Conservation (phyloP, 2,329 filamentous ascomycete species). For the Pseudocercospora fijiensis region DNA sequence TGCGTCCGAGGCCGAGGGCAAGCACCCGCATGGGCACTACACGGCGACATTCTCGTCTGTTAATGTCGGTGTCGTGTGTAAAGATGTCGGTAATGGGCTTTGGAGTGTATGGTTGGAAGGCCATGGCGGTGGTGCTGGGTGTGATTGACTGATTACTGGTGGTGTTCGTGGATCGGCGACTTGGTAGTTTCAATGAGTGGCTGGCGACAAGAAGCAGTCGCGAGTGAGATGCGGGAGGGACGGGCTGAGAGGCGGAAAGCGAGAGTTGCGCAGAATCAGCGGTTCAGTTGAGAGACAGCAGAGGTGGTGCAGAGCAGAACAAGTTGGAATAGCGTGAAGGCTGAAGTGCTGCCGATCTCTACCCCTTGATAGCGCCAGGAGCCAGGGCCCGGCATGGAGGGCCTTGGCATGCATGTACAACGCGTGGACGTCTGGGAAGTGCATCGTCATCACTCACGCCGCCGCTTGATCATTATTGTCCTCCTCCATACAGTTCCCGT, state of each 20-base stretch:
- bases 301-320: not conserved
- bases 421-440: not conserved
- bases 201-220: not conserved
- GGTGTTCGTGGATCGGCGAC: not conserved
- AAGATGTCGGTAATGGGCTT: constrained; percentile 60
- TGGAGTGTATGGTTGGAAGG: constrained; percentile 44
- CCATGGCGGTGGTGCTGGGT: constrained; percentile 32
- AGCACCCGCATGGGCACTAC: constrained; percentile 72
- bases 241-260: not conserved
- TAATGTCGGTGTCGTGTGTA: constrained; percentile 65
- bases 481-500: not conserved
- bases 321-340: not conserved
- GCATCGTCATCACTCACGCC: not conserved
- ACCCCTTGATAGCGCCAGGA: not conserved
- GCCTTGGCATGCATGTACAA: not conserved
- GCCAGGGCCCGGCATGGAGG: not conserved
- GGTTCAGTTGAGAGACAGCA: not conserved
- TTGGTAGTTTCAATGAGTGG: not conserved
- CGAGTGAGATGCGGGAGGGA: not conserved
- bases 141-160: not conserved
- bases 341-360: not conserved
- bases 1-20: constrained; percentile 66
- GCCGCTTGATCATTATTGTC: not conserved
- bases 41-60: constrained; percentile 63
- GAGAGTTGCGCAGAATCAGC: not conserved